phyloP scores from a whole-genome alignment of 805 yeast genomes.

The Wickerhamiella azyma region DNA sequence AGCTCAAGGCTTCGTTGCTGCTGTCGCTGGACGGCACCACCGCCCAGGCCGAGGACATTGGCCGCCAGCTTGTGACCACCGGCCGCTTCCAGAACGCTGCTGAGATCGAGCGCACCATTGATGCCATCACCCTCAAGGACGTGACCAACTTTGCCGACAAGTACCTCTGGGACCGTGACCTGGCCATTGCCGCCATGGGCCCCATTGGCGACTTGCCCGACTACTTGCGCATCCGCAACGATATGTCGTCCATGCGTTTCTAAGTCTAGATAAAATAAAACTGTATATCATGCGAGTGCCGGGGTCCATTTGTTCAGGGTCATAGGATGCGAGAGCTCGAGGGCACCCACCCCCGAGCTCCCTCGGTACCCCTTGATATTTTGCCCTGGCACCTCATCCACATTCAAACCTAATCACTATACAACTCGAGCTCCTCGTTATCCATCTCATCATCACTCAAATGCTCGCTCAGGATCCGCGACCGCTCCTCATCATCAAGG shows the following conservation, averaged over 20 bases:
- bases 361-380: no score
- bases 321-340: no score
- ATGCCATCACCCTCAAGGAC: conserved; percentile 62
- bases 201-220: conserved; percentile 60
- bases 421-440: conserved; percentile 8
- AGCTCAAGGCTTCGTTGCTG: conserved; percentile 80
- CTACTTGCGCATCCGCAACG: conserved; percentile 43
- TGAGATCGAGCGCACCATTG: conserved; percentile 62
- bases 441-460: conserved; percentile 13
- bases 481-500: conserved; percentile 24
- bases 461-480: conserved; percentile 21
- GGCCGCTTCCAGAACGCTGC: conserved; percentile 66
- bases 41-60: conserved; percentile 93
- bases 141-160: conserved; percentile 81
- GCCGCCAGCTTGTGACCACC: conserved; percentile 91
- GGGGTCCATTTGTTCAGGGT: no score
- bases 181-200: conserved; percentile 88
- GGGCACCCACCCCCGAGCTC: no score
- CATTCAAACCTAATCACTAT: not conserved
- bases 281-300: no score
- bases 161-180: conserved; percentile 59
- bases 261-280: conserved; percentile 11
- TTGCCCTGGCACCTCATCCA: no score
- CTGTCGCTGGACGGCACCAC: conserved; percentile 89
- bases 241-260: conserved; percentile 31